Conservation (phyloP, 345 rosid genomes). For the Litchi chinensis region DNA sequence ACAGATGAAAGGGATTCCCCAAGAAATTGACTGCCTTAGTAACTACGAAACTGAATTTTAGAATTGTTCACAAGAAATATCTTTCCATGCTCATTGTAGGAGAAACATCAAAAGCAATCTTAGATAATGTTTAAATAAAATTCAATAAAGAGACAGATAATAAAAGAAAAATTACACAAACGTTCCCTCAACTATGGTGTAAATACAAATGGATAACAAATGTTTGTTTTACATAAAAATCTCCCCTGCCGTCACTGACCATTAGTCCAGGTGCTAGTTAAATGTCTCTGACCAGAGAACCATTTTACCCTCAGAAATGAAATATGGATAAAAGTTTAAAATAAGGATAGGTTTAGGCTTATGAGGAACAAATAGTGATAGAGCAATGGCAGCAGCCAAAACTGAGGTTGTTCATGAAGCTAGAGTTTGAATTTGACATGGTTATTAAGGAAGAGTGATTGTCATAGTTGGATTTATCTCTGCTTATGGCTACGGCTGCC, state of each 20-base stretch:
- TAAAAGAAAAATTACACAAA: neutral
- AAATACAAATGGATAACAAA: neutral
- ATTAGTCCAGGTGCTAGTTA: neutral
- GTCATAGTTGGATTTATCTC: slow-evolving; percentile 64
- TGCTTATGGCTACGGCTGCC: slow-evolving; percentile 41
- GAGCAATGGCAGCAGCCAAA: slow-evolving; percentile 78
- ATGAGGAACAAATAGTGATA: slow-evolving; percentile 50
- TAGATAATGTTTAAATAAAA: neutral
- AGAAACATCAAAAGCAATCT: neutral
- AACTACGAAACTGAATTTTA: neutral
- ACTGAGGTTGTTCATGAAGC: slow-evolving; percentile 85
- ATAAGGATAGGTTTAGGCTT: slow-evolving; percentile 27
- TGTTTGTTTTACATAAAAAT: neutral
- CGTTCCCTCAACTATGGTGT: neutral
- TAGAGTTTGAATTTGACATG: slow-evolving; percentile 73
- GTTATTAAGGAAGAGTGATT: slow-evolving; percentile 58
- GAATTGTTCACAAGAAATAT: neutral
- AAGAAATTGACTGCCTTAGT: neutral
- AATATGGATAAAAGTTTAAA: neutral
- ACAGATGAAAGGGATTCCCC: neutral
- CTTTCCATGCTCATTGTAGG: neutral
- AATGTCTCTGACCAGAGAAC: neutral
- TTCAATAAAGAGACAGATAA: neutral
- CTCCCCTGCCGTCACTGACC: neutral
- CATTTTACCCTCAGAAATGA: neutral